These are phyloP conservation scores for Collybia mongolica DNA, from an alignment of 768 basidiomycete genomes.

Conservation along the genomic window DNA sequence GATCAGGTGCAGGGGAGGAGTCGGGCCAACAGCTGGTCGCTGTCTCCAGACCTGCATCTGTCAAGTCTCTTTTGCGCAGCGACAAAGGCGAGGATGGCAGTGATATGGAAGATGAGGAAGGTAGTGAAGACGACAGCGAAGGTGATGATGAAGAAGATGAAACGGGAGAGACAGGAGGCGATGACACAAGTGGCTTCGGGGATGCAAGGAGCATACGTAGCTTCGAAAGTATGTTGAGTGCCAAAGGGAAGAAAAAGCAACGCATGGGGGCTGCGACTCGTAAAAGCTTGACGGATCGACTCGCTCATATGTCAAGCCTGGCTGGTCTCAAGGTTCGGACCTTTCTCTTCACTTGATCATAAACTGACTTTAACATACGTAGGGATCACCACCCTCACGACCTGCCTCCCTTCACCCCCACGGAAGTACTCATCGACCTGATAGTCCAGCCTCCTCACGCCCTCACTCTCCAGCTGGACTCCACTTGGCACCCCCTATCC, in stretches of 20 bases:
- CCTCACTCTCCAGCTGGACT: slow-evolving; percentile 35
- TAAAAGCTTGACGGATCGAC: slow-evolving; percentile 77
- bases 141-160: slow-evolving; percentile 38
- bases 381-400: slow-evolving; percentile 28
- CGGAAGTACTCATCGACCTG: slow-evolving; percentile 17
- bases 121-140: slow-evolving; percentile 38
- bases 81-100: slow-evolving; percentile 29
- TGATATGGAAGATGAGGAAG: slow-evolving; percentile 27
- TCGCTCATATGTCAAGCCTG: slow-evolving; percentile 74
- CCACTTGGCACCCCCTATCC: slow-evolving; percentile 58
- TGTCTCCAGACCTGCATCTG: slow-evolving; percentile 41
- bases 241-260: slow-evolving; percentile 26
- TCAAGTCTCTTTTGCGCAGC: slow-evolving; percentile 24
- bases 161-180: slow-evolving; percentile 37
- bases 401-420: slow-evolving; percentile 18
- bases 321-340: slow-evolving; percentile 41
- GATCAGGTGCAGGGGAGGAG: slow-evolving; percentile 31
- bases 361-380: slow-evolving; percentile 1
- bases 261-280: slow-evolving; percentile 32
- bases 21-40: slow-evolving; percentile 45
- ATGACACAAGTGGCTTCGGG: slow-evolving; percentile 34
- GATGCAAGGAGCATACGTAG: slow-evolving; percentile 81
- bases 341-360: slow-evolving; percentile 3
- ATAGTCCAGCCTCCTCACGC: slow-evolving; percentile 37
- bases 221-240: slow-evolving; percentile 84